A percentile compares a stretch with the other conserved stretches of the same genome.
These are phyloP conservation scores for Rhodotorula graminis DNA, from an alignment of 768 basidiomycete species.

Conservation along the genomic window DNA sequence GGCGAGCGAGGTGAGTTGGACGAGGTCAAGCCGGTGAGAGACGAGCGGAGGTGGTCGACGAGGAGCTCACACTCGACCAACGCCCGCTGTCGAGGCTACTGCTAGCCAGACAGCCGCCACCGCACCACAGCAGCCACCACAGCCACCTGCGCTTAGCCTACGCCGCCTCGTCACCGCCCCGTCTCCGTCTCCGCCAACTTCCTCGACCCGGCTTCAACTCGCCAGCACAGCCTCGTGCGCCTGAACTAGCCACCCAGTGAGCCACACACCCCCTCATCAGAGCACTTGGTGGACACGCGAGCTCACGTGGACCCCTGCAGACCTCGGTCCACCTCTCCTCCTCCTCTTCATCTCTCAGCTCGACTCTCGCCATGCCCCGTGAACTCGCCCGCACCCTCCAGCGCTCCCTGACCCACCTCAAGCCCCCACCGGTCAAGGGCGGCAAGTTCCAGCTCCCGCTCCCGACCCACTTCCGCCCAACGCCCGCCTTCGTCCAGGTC, in stretches of 20 bases:
- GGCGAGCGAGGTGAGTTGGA: too few relatives aligned
- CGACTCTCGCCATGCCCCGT: background rate
- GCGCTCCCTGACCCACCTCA: conserved; percentile 34
- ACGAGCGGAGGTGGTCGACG: too few relatives aligned
- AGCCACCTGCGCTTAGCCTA: too few relatives aligned
- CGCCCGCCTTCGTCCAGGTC: conserved; percentile 36
- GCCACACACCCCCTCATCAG: background rate
- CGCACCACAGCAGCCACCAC: background rate
- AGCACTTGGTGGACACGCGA: too few relatives aligned
- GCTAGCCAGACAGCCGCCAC: background rate
- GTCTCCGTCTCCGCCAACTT: conserved; percentile 40
- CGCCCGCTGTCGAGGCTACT: background rate
- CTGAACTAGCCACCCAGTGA: background rate
- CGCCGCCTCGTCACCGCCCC: too few relatives aligned
- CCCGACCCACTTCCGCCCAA: conserved; percentile 35
- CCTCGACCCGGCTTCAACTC: background rate
- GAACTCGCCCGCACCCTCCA: conserved; percentile 30
- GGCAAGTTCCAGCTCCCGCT: conserved; percentile 36
- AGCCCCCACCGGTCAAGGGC: conserved; percentile 27
- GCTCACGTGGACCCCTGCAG: background rate
- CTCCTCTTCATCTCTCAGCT: background rate
- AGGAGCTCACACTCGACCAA: too few relatives aligned
- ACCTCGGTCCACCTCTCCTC: background rate
- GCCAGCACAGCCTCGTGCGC: too few relatives aligned
- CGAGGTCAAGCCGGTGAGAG: too few relatives aligned